Evolutionary conservation across 257 asterid genomes (phyloP).

Genomic region (Nicotiana noctiflora): DNA sequence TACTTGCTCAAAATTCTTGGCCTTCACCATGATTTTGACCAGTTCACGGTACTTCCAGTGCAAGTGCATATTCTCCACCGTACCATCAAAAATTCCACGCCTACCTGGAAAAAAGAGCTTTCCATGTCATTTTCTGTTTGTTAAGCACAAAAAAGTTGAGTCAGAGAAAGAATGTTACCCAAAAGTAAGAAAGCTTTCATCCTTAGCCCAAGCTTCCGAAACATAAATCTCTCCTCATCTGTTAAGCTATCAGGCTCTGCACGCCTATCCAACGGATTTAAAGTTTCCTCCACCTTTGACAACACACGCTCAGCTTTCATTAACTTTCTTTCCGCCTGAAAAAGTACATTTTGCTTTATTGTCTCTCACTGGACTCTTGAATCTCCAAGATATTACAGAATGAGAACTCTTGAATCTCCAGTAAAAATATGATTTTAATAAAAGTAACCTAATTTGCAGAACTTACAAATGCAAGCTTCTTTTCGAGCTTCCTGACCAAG

Average conservation of each 20-base stretch:
- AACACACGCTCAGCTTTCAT: slow-evolving; percentile 69
- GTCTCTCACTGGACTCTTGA: background rate
- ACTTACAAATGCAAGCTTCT: slow-evolving; percentile 73
- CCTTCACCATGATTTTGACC: slow-evolving; percentile 80
- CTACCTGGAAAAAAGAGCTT: slow-evolving; percentile 56
- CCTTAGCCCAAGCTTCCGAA: slow-evolving; percentile 90
- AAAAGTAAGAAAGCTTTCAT: slow-evolving; percentile 98
- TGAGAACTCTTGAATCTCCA: background rate
- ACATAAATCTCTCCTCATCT: slow-evolving; percentile 96
- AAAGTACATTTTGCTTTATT: slow-evolving; percentile 3
- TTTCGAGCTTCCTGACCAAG: slow-evolving; percentile 79
- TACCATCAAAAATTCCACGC: slow-evolving; percentile 97
- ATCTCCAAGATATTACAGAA: background rate
- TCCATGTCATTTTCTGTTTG: slow-evolving; percentile 8
- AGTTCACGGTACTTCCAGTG: slow-evolving; percentile 97
- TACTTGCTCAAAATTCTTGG: slow-evolving; percentile 62
- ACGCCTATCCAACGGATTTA: slow-evolving; percentile 54
- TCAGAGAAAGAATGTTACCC: slow-evolving; percentile 36
- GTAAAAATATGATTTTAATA: background rate
- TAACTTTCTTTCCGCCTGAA: slow-evolving; percentile 73
- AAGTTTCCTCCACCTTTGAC: slow-evolving; percentile 70
- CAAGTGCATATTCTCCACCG: slow-evolving; percentile 98
- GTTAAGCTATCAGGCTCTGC: slow-evolving; percentile 68
- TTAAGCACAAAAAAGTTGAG: slow-evolving; percentile 6
- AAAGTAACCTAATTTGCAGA: slow-evolving; percentile 5